Percentiles rank a stretch among this genome's conserved stretches.
These are phyloP conservation scores for Phytopythium mirpurense DNA, from an alignment of 352 stramenopile genomes.

Conservation along the genomic window DNA sequence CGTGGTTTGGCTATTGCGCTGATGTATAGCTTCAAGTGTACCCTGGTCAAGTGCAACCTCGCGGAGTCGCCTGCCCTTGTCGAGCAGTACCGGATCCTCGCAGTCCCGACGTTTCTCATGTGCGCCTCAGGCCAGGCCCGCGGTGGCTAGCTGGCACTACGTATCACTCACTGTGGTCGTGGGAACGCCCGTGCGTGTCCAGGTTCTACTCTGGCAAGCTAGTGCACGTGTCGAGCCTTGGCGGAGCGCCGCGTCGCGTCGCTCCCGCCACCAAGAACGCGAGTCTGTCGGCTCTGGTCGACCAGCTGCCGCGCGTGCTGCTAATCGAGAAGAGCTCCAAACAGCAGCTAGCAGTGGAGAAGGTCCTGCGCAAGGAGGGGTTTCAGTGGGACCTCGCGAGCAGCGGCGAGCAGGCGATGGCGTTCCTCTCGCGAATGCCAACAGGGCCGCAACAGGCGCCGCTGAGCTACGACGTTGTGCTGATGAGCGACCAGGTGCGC, in stretches of 20 bases:
- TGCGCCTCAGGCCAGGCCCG: constrained; percentile 12
- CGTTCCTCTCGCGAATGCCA: constrained; percentile 32
- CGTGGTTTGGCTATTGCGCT: too few relatives aligned
- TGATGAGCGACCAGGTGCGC: constrained; percentile 51
- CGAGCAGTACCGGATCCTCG: constrained; percentile 63
- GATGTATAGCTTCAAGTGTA: constrained; percentile 26
- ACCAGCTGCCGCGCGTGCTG: constrained; percentile 56
- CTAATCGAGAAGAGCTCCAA: constrained; percentile 50
- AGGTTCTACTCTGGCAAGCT: constrained; percentile 65
- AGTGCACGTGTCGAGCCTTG: constrained; percentile 57
- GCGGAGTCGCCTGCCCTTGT: constrained; percentile 46
- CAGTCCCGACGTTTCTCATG: constrained; percentile 71
- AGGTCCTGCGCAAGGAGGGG: constrained; percentile 46
- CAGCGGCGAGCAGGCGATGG: constrained; percentile 46
- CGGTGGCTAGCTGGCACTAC: not conserved
- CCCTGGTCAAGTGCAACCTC: constrained; percentile 72
- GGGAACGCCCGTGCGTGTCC: not conserved
- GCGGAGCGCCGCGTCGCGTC: constrained; percentile 41
- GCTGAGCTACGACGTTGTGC: constrained; percentile 40
- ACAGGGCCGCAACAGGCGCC: constrained; percentile 1
- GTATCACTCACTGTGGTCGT: not conserved
- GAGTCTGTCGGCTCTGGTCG: constrained; percentile 44
- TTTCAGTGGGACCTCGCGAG: constrained; percentile 70
- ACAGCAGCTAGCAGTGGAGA: constrained; percentile 55
- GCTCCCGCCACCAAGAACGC: constrained; percentile 54